Conservation (phyloP, 257 asterid genomes). For the Nicotiana tomentosiformis region DNA sequence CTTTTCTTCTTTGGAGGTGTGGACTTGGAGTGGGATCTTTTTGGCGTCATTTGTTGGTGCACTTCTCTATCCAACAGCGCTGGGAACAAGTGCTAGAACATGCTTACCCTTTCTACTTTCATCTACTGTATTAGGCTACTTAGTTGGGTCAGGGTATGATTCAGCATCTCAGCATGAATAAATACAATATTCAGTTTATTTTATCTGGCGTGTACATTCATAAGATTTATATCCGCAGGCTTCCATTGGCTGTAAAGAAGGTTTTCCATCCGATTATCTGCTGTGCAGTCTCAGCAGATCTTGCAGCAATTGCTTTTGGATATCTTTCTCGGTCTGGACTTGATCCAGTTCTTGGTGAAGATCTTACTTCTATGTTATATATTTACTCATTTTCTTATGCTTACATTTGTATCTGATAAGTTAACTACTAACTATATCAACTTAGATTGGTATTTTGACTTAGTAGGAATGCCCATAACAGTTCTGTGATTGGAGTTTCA, state of each 20-base stretch:
- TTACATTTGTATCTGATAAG: background rate
- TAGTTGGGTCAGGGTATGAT: constrained; percentile 75
- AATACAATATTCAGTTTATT: background rate
- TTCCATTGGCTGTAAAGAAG: constrained; percentile 66
- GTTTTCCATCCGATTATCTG: constrained; percentile 89
- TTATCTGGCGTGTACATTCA: constrained; percentile 6
- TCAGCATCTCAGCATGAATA: constrained; percentile 13
- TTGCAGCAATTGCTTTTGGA: constrained; percentile 83
- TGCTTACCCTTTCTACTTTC: constrained; percentile 94
- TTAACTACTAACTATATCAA: background rate
- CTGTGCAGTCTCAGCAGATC: constrained; percentile 81
- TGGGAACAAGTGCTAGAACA: constrained; percentile 82
- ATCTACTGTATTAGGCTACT: constrained; percentile 80
- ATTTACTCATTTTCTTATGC: background rate
- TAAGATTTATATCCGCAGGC: constrained; percentile 37
- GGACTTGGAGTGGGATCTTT: constrained; percentile 76
- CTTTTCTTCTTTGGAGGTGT: constrained; percentile 60
- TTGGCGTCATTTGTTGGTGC: constrained; percentile 64
- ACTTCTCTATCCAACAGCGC: constrained; percentile 56
- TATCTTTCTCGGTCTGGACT: constrained; percentile 57
- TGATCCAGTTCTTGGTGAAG: constrained; percentile 74
- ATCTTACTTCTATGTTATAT: background rate
- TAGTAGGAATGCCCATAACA: background rate
- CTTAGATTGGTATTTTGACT: background rate
- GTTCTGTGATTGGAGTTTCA: background rate